Conservation (phyloP, 2,329 filamentous ascomycete species). For the Bipolaris cookei region DNA sequence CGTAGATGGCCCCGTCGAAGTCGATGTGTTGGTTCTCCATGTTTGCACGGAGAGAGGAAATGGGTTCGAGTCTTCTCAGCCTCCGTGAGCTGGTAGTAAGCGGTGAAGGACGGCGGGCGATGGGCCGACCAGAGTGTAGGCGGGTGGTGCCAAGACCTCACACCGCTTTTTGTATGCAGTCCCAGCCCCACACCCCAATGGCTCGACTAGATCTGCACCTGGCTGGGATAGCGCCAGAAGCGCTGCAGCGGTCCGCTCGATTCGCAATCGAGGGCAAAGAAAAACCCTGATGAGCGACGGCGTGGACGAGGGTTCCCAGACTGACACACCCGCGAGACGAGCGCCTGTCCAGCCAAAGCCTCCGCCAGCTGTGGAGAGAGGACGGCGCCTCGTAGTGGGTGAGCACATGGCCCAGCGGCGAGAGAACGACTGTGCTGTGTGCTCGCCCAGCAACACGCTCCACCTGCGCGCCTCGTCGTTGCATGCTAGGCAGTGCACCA, state of each 20-base stretch:
- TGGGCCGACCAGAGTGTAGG: conserved; percentile 22
- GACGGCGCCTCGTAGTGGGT: conserved; percentile 6
- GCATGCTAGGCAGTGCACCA: background rate
- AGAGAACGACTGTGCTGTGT: conserved; percentile 20
- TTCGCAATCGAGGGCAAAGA: conserved; percentile 26
- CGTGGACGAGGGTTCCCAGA: conserved; percentile 25
- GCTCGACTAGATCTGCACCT: conserved; percentile 19
- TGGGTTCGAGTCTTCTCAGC: conserved; percentile 40
- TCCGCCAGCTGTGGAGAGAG: conserved; percentile 13
- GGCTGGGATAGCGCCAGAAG: conserved; percentile 33
- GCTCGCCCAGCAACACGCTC: conserved; percentile 29
- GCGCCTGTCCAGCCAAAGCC: conserved; percentile 10
- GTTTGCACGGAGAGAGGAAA: conserved; percentile 29
- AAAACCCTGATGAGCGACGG: conserved; percentile 26
- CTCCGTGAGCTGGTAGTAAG: conserved; percentile 44
- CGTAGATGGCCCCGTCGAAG: conserved; percentile 45
- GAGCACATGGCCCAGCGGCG: conserved; percentile 12
- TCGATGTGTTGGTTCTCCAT: conserved; percentile 54
- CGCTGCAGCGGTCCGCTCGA: conserved; percentile 39
- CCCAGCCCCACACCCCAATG: conserved; percentile 21
- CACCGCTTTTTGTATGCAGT: conserved; percentile 21
- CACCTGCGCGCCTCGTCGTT: conserved; percentile 10
- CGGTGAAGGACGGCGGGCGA: conserved; percentile 37
- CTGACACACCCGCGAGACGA: conserved; percentile 10
- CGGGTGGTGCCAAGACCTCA: conserved; percentile 19